These are phyloP conservation scores for Solanum etuberosum DNA, from an alignment of 257 asterid genomes.

Conservation along the genomic window DNA sequence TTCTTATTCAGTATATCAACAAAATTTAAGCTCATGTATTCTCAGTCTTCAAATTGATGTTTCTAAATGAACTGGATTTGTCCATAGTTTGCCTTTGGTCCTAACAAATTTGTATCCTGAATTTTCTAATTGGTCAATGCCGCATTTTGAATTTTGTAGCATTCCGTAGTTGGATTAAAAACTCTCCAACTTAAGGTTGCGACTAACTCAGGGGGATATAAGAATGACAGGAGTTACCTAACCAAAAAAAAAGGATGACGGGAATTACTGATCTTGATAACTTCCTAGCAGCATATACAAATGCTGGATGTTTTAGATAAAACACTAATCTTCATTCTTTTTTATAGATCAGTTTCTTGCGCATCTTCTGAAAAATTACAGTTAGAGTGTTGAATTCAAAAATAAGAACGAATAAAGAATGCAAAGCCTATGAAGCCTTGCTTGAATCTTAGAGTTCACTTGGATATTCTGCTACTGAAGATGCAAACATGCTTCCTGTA, in stretches of 20 bases:
- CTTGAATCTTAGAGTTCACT: background rate
- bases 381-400: background rate
- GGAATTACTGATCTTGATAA: background rate
- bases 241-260: background rate
- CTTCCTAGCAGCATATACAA: background rate
- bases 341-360: background rate
- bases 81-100: background rate
- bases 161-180: background rate
- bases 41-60: background rate
- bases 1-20: background rate
- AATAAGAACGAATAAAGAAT: background rate
- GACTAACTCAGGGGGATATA: background rate
- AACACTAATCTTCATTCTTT: background rate
- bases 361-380: background rate
- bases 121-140: background rate
- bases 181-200: background rate
- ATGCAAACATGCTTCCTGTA: background rate
- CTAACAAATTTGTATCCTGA: background rate
- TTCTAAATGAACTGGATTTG: background rate
- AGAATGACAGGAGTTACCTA: background rate
- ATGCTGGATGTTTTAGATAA: background rate
- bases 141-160: background rate
- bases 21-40: background rate
- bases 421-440: background rate
- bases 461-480: background rate